Conservation (phyloP, 768 basidiomycete species). For the Termitomyces sp. region DNA sequence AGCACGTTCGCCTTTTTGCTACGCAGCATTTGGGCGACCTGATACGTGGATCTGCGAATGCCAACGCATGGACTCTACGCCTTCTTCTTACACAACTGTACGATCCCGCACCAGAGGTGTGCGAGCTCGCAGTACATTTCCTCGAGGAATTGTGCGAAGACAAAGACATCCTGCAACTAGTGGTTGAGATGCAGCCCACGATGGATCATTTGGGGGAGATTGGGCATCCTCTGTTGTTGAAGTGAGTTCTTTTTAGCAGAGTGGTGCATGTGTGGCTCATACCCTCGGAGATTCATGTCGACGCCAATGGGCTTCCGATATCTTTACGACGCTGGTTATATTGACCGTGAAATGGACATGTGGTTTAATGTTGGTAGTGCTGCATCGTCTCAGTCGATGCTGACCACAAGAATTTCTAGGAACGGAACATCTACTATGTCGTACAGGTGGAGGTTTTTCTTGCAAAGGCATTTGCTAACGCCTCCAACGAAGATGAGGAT, state of each 20-base stretch:
- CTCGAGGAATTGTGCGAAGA: conserved; percentile 89
- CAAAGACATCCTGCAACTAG: conserved; percentile 77
- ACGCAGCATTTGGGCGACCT: conserved; percentile 84
- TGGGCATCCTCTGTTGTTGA: conserved; percentile 82
- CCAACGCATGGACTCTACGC: conserved; percentile 85
- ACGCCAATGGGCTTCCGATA: conserved; percentile 91
- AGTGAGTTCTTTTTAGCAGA: conserved; percentile 45
- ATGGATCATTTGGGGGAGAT: conserved; percentile 94
- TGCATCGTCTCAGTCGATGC: not conserved
- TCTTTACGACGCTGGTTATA: conserved; percentile 87
- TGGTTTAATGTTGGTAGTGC: conserved; percentile 82
- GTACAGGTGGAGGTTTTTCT: conserved; percentile 93
- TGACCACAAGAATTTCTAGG: conserved; percentile 42
- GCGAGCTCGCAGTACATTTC: conserved; percentile 84
- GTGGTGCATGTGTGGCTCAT: not conserved
- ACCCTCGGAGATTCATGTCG: conserved; percentile 76
- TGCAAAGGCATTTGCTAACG: conserved; percentile 67
- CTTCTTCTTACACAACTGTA: conserved; percentile 94
- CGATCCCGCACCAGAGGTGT: conserved; percentile 87
- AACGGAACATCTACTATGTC: conserved; percentile 90
- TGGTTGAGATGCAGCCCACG: conserved; percentile 93
- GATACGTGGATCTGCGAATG: conserved; percentile 59
- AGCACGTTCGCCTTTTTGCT: conserved; percentile 88
- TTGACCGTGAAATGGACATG: conserved; percentile 90
- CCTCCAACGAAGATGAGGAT: conserved; percentile 66